Percentiles rank a stretch among this genome's conserved stretches.
phyloP scores from a whole-genome alignment of 225 moss, liverwort and hornwort species.

The Physcomitrium patens region DNA sequence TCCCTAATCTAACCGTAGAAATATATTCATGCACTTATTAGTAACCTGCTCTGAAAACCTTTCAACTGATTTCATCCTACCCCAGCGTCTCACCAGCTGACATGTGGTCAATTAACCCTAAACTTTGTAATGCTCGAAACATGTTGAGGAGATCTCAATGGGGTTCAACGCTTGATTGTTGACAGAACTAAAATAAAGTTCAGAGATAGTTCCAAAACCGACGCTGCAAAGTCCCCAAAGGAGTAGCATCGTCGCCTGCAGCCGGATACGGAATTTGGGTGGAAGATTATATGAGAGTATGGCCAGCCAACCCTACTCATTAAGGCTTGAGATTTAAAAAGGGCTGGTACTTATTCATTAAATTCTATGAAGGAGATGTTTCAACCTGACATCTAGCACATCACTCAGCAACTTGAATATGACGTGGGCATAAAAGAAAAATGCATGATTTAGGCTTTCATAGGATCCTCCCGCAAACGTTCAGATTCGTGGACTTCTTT shows the following conservation, averaged over 20 bases:
- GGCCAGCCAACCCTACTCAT: conserved; percentile 25
- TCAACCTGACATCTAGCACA: conserved; percentile 14
- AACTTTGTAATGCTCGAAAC: conserved; percentile 8
- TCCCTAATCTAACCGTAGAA: not conserved
- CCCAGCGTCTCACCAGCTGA: not conserved
- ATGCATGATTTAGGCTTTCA: conserved; percentile 39
- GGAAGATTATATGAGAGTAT: not conserved
- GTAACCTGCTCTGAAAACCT: no score
- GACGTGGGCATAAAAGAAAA: conserved; percentile 2
- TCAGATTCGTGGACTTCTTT: conserved; percentile 41
- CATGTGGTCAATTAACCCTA: not conserved
- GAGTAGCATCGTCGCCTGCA: conserved; percentile 12
- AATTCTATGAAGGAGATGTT: conserved; percentile 25
- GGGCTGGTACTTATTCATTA: conserved; percentile 34
- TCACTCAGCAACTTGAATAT: conserved; percentile 10
- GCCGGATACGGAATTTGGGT: not conserved
- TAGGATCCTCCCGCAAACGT: conserved; percentile 36
- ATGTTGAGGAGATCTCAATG: conserved; percentile 14
- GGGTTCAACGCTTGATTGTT: not conserved
- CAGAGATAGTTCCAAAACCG: conserved; percentile 6
- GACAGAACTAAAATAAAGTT: conserved; percentile 10
- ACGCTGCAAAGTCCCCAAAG: conserved; percentile 19
- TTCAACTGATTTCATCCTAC: conserved; percentile 16
- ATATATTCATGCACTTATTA: not conserved
- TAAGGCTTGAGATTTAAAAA: conserved; percentile 32